Evolutionary conservation across 805 yeast genomes (phyloP), one percentile per base, ranked within the genome.

Genomic region (Hanseniaspora meyeri): DNA sequence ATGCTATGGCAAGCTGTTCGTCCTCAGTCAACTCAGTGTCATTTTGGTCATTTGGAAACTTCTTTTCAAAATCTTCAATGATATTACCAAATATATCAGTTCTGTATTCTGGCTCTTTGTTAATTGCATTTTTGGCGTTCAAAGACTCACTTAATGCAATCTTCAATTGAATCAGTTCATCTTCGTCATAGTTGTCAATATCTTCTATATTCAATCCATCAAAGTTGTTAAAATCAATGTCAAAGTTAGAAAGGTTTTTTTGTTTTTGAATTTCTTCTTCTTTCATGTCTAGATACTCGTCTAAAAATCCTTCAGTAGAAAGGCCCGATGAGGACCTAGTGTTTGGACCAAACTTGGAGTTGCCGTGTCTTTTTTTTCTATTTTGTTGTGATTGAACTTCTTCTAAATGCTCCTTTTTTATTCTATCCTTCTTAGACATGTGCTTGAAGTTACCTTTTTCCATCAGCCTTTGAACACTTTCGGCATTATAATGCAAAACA

Each of bases 101-200:
- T 47, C 38, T 24, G 6, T 36, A 12, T 45, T n/a, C 14, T 8
- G 32, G 17, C 6, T 24, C 52, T 16, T 19, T 34, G 14, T 36
- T 39, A 12, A 14, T 40, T 1, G 43, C 27, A 1, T 60, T 53
- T 54, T 62, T 62, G 10, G 19, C 10, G 16, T 14, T 24, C 19
- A 52, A 14, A 2, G 72, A 69, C 55, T 69, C 72, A 61, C 68
- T 58, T 31, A 69, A 49, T 2, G 72, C 72, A 49, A 69, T 68
- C 51, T 62, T 59, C 43, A 68, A 55, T 46, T 66, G 68, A 10
- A 66, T 48, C 31, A 68, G 68, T 20, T 69, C 70, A 32, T 66
- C 68, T 39, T 68, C 68, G 3, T 38, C 50, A 31, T 43, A 43
- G 24, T 31, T 31, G 19, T 48, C 52, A 11, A 47, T 17, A 16